Conservation (phyloP, 1,139 yeast species). For the Hyphopichia khmerensis region DNA sequence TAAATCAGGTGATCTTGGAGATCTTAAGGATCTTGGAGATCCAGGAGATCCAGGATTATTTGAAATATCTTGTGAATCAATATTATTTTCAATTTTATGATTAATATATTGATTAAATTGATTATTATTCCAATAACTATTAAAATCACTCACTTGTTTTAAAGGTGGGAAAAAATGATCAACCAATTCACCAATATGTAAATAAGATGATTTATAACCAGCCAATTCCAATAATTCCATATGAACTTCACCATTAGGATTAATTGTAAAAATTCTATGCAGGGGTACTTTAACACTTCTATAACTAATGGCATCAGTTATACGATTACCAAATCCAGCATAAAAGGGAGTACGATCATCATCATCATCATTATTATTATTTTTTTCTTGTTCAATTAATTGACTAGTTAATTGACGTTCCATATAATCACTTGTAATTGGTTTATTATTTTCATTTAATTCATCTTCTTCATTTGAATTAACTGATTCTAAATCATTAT, state of each 20-base stretch:
- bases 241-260: conserved; percentile 95
- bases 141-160: conserved; percentile 34
- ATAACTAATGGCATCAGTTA: conserved; percentile 95
- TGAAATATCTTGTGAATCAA: too few relatives aligned
- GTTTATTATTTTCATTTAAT: conserved; percentile 1
- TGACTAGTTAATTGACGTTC: background rate
- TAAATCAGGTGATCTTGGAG: conserved; percentile 19
- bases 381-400: conserved; percentile 1
- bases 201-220: conserved; percentile 85
- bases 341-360: conserved; percentile 73
- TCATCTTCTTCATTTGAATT: conserved; percentile 3
- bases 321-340: conserved; percentile 97
- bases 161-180: conserved; percentile 98
- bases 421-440: conserved; percentile 1
- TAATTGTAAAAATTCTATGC: conserved; percentile 91
- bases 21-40: conserved; percentile 16
- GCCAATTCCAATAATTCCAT: conserved; percentile 95
- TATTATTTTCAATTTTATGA: conserved; percentile 1
- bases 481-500: background rate
- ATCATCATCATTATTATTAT: conserved; percentile 14
- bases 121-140: conserved; percentile 37
- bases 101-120: conserved; percentile 37
- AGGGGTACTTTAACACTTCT: conserved; percentile 93
- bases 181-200: conserved; percentile 88
- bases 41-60: conserved; percentile 14